Base-by-base conservation (phyloP, 2,329 filamentous ascomycete genomes). In the Fusarium transvaalense region DNA sequence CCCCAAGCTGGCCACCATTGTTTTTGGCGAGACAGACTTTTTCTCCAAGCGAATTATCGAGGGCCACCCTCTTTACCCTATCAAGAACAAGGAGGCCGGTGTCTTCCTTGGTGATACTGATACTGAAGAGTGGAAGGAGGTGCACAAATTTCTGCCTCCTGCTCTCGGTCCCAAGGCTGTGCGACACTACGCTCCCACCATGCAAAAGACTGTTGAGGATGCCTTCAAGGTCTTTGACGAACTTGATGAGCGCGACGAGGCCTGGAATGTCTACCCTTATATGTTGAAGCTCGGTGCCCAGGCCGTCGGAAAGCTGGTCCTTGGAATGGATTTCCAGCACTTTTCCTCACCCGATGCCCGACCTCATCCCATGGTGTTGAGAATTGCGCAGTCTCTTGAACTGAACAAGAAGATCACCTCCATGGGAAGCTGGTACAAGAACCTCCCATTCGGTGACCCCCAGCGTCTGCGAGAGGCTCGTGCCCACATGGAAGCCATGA, bases 91-190 rank as follows among this genome's bases (percentile, higher is more conserved):
- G 9, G 76, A 80, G 21, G 79, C 81, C 0, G 81, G 80, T 17
- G 76, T 85, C 34, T 85, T 85, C 68, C 61, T 83, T 6, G 79
- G 81, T 64, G 85, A 88, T 68, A 87, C 85, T 1, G 80, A 85
- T 21, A 83, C 82, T 0, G 78, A 82, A 17, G 80, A 83, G 56
- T 88, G 84, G 83, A 74, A 75, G 25, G 69, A 82, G 0, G 82
- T 84, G 0, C 88, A 90, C 79, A 90, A 90, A 73, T 90, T 89
- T 75, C 68, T 90, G 1, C 86, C 88, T 0, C 87, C 88, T 0
- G 84, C 86, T 0, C 78, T 90, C 13, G 83, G 83, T 0, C 87
- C 87, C 32, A 88, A 87, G 71, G 88, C 88, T 0, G 86, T 90
- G 6, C 79, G 84, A 1, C 88, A 89, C 68, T 89, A 90, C 63